Percentiles rank a stretch among this genome's conserved stretches.
These are phyloP conservation scores for Daldinia sp. DNA, from an alignment of 2,329 filamentous ascomycete species.

Conservation along the genomic window DNA sequence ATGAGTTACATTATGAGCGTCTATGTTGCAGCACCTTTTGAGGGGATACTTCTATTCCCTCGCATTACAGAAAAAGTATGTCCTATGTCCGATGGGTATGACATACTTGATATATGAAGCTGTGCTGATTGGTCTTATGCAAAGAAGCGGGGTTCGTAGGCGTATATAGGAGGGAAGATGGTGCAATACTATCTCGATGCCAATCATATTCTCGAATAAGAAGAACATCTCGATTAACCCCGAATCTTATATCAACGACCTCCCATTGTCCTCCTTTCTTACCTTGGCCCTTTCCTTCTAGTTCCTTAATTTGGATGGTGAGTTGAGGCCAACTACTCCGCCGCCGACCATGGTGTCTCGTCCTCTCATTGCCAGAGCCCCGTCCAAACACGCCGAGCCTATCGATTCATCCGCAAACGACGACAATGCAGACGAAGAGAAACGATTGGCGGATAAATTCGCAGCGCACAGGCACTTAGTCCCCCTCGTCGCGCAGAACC, in stretches of 20 bases:
- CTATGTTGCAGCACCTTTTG: neutral
- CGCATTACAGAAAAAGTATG: constrained; percentile 20
- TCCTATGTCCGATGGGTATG: constrained; percentile 30
- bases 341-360: constrained; percentile 29
- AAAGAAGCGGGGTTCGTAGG: constrained; percentile 30
- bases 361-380: constrained; percentile 1
- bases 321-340: neutral
- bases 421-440: constrained; percentile 16
- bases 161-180: constrained; percentile 21
- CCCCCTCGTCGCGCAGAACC: constrained; percentile 34
- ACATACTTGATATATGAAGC: neutral
- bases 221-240: constrained; percentile 21
- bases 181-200: constrained; percentile 23
- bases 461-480: constrained; percentile 42
- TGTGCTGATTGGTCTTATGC: constrained; percentile 11
- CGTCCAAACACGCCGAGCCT: neutral
- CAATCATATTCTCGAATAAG: constrained; percentile 28
- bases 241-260: neutral
- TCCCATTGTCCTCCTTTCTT: neutral
- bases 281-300: neutral
- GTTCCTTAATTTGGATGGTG: neutral
- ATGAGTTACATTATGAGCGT: too few relatives aligned
- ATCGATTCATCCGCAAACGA: neutral
- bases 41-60: neutral
- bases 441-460: constrained; percentile 34